Percentiles rank a stretch among this genome's conserved stretches.
These are phyloP conservation scores for Saccharomycopsis guyanensis DNA, from an alignment of 805 yeast genomes.

Conservation along the genomic window DNA sequence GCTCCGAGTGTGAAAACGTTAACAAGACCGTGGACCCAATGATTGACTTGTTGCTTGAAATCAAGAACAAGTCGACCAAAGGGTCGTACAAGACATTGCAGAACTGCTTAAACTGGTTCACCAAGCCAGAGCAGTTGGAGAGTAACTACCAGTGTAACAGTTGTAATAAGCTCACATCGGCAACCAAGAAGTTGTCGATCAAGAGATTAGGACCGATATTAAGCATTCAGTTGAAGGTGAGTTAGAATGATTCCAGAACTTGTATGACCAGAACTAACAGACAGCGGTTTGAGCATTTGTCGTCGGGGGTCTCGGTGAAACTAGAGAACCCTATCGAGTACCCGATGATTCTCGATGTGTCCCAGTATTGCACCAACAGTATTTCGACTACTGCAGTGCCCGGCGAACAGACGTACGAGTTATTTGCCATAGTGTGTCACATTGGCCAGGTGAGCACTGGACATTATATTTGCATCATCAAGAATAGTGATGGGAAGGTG, in stretches of 20 bases:
- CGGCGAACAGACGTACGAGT: constrained; percentile 55
- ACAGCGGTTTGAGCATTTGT: constrained; percentile 32
- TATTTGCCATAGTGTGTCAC: constrained; percentile 83
- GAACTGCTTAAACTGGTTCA: constrained; percentile 70
- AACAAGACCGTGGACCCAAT: constrained; percentile 73
- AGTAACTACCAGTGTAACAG: constrained; percentile 60
- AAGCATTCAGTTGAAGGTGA: constrained; percentile 74
- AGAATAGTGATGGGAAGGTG: constrained; percentile 47
- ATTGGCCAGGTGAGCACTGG: constrained; percentile 94
- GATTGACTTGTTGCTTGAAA: constrained; percentile 81
- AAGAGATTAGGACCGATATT: constrained; percentile 68
- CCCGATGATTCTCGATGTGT: constrained; percentile 68
- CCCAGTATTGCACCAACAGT: constrained; percentile 40
- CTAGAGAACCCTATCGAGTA: constrained; percentile 66
- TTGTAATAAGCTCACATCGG: constrained; percentile 57
- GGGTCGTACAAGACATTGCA: constrained; percentile 33
- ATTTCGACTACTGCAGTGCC: constrained; percentile 11
- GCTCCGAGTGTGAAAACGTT: constrained; percentile 56
- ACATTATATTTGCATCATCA: constrained; percentile 78
- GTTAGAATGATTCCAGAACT: not conserved
- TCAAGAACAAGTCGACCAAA: constrained; percentile 33
- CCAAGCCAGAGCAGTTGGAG: constrained; percentile 70
- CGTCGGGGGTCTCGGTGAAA: constrained; percentile 46
- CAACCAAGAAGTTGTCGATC: constrained; percentile 65
- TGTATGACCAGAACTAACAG: not conserved